Percentiles rank a stretch among this genome's conserved stretches.
These are phyloP conservation scores for Solanum sitiens DNA, from an alignment of 257 asterid genomes.

Conservation along the genomic window DNA sequence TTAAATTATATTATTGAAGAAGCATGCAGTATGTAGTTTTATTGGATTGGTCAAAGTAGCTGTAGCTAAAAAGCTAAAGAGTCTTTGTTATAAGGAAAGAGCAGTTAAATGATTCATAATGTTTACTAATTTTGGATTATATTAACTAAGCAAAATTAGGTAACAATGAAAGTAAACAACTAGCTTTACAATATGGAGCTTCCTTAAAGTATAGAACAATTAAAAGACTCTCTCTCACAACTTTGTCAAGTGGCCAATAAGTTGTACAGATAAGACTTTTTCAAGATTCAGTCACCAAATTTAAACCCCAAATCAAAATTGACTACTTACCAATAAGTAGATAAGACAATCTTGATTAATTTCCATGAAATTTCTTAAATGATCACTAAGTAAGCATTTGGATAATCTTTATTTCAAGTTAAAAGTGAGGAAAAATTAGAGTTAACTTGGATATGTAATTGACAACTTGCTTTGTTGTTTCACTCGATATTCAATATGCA, in stretches of 20 bases:
- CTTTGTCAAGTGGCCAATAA: background rate
- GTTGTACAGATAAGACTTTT: background rate
- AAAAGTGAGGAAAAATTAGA: background rate
- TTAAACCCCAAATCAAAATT: background rate
- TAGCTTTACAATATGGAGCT: background rate
- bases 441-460: background rate
- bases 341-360: background rate
- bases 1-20: background rate
- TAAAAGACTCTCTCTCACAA: background rate
- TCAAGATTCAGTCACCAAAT: background rate
- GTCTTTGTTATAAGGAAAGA: background rate
- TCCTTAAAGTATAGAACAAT: background rate
- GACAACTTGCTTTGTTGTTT: background rate
- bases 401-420: background rate
- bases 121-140: background rate
- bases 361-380: background rate
- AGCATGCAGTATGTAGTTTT: background rate
- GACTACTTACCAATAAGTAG: background rate
- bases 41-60: background rate
- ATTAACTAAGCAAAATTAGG: background rate
- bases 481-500: too few relatives aligned
- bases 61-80: background rate
- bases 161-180: background rate
- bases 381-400: background rate
- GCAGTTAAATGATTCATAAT: background rate